Evolutionary conservation across 495 filamentous ascomycete genomes (phyloP), one percentile per base, ranked within the genome.

Genomic region (Xylona heveae): DNA sequence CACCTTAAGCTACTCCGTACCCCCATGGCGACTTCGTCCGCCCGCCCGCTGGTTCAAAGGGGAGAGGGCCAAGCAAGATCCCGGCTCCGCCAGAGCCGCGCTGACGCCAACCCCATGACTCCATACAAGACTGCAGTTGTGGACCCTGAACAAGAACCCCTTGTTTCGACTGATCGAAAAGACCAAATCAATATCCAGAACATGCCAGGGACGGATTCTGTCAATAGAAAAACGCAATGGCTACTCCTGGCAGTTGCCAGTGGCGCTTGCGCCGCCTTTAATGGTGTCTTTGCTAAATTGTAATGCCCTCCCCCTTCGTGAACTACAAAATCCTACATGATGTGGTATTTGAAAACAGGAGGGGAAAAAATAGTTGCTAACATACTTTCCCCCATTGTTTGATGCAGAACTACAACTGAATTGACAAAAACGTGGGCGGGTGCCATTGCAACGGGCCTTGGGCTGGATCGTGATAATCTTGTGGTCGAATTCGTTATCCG

Each of bases 231-330:
- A 16, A 16, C 34, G 13, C 56, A 61, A 32, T 97, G 88, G 88
- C 63, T 94, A 36, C 48, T 81, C 33, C 66, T 84, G 28, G 82
- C 88, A 17, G 42, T 90, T 22, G 69, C 78, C 24, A 88, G 78
- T 49, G 88, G 88, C 22, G 71, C 74, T 6, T 94, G 83, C 50
- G 88, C 88, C 9, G 81, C 83, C 22, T 68, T 88, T 42, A 97
- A 97, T 44, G 85, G 88, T 19, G 75, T 92, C 16, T 97, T 95
- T 55, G 88, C 88, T 0, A 97, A 94, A 51, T 57, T 97, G 80
- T 90, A 62, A 44, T 13, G 18, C 29, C 23, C 24, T 15, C 25
- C 4, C 16, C 9, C 13, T 20, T 33, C 21, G 28, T 37, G 37
- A 12, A 0, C 16, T 17, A 37, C 28, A 18, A 5, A 38, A 21